A percentile compares a stretch with the other conserved stretches of the same genome.
These are phyloP conservation scores for Trametes gibbosa DNA, from an alignment of 768 basidiomycete species.

Conservation along the genomic window DNA sequence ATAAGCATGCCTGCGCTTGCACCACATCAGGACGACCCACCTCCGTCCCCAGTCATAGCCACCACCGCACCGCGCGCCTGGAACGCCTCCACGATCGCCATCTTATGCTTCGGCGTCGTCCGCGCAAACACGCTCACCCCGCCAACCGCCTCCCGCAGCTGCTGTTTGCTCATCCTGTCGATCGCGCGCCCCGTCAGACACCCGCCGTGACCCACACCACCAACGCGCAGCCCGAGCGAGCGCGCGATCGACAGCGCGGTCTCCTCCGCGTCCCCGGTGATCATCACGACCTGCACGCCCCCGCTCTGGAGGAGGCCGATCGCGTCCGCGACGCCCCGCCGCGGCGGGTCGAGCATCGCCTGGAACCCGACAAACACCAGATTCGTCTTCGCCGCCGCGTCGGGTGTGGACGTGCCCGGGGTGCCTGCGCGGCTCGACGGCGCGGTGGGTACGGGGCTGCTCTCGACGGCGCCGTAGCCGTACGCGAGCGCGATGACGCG, in stretches of 20 bases:
- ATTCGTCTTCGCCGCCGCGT: slow-evolving; percentile 39
- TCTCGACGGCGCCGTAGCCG: slow-evolving; percentile 62
- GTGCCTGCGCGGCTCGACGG: slow-evolving; percentile 24
- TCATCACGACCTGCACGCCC: slow-evolving; percentile 97
- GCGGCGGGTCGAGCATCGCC: slow-evolving; percentile 93
- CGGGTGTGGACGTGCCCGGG: slow-evolving; percentile 31
- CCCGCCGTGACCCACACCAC: slow-evolving; percentile 37
- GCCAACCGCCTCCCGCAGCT: slow-evolving; percentile 80
- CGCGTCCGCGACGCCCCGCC: slow-evolving; percentile 90
- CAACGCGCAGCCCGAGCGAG: slow-evolving; percentile 77
- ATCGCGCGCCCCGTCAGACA: slow-evolving; percentile 57
- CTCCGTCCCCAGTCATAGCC: slow-evolving; percentile 97
- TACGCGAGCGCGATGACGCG: slow-evolving; percentile 93
- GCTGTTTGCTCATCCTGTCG: slow-evolving; percentile 77
- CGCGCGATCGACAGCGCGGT: slow-evolving; percentile 89
- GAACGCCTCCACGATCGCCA: slow-evolving; percentile 94
- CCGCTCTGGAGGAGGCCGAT: slow-evolving; percentile 77
- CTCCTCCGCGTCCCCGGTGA: slow-evolving; percentile 91
- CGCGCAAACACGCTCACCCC: slow-evolving; percentile 87
- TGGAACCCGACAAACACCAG: slow-evolving; percentile 91
- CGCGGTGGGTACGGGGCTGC: slow-evolving; percentile 14
- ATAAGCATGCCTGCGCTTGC: neutral
- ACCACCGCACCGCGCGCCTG: slow-evolving; percentile 87
- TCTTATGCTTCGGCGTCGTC: slow-evolving; percentile 96
- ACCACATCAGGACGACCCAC: slow-evolving; percentile 38